These are phyloP conservation scores for Nemania diffusa DNA, from an alignment of 2,329 filamentous ascomycete genomes.

Conservation along the genomic window DNA sequence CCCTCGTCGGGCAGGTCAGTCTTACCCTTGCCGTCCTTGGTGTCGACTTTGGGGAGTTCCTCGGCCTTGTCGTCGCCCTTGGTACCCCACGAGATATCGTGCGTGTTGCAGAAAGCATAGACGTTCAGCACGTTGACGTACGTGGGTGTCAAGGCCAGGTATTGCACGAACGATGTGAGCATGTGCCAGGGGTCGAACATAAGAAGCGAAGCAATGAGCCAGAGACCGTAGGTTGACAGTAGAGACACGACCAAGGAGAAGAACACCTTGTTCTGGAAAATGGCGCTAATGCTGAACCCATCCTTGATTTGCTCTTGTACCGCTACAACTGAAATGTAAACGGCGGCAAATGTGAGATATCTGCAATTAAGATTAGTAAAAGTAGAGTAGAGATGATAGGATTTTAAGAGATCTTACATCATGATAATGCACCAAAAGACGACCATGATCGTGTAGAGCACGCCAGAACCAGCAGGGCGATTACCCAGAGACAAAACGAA, in stretches of 20 bases:
- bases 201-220: conserved; percentile 88
- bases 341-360: conserved; percentile 92
- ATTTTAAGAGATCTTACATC: conserved; percentile 67
- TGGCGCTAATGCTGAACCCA: conserved; percentile 73
- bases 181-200: conserved; percentile 99
- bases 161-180: conserved; percentile 95
- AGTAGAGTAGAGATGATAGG: not conserved
- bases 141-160: conserved; percentile 91
- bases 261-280: conserved; percentile 91
- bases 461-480: conserved; percentile 91
- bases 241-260: conserved; percentile 94
- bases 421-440: conserved; percentile 98
- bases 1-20: conserved; percentile 95
- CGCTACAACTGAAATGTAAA: conserved; percentile 91
- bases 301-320: conserved; percentile 77
- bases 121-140: conserved; percentile 99
- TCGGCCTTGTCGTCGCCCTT: conserved; percentile 98
- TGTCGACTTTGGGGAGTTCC: conserved; percentile 85
- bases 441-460: conserved; percentile 96
- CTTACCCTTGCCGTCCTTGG: conserved; percentile 90
- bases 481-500: conserved; percentile 96
- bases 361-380: conserved; percentile 52
- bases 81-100: conserved; percentile 97
- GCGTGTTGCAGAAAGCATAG: conserved; percentile 98
- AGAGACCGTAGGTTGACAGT: conserved; percentile 91